These are phyloP conservation scores for Ustilago hordei DNA, from an alignment of 1,284 basidiomycete genomes.

Conservation along the genomic window DNA sequence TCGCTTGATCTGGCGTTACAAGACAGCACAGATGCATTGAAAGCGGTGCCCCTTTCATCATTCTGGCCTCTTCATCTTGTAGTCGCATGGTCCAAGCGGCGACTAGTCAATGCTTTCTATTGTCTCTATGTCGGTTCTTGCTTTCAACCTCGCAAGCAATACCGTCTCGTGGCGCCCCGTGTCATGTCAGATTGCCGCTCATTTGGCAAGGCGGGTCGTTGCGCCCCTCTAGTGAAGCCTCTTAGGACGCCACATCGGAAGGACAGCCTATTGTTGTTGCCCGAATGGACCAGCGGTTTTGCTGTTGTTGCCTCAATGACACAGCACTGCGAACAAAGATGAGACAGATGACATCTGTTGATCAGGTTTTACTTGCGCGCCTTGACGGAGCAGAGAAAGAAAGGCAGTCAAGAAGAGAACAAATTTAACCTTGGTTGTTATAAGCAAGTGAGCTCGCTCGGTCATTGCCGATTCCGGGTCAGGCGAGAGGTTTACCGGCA, in stretches of 20 bases:
- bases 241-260: not conserved
- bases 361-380: not conserved
- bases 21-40: not conserved
- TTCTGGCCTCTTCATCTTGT: not conserved
- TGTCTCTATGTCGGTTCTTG: not conserved
- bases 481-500: not conserved
- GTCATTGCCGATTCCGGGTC: slow-evolving; percentile 30
- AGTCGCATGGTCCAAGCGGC: not conserved
- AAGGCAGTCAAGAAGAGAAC: not conserved
- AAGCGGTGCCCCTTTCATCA: slow-evolving; percentile 3
- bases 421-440: not conserved
- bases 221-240: not conserved
- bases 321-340: not conserved
- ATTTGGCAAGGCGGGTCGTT: not conserved
- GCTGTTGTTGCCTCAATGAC: not conserved
- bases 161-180: not conserved
- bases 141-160: not conserved
- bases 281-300: not conserved
- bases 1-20: not conserved
- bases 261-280: not conserved
- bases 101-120: not conserved
- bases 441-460: slow-evolving; percentile 19
- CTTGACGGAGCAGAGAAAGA: not conserved
- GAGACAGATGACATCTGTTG: not conserved
- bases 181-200: not conserved